A percentile compares a stretch with the other conserved stretches of the same genome.
Conservation (phyloP, 2,329 filamentous ascomycete genomes). For the Neonectria faginata region DNA sequence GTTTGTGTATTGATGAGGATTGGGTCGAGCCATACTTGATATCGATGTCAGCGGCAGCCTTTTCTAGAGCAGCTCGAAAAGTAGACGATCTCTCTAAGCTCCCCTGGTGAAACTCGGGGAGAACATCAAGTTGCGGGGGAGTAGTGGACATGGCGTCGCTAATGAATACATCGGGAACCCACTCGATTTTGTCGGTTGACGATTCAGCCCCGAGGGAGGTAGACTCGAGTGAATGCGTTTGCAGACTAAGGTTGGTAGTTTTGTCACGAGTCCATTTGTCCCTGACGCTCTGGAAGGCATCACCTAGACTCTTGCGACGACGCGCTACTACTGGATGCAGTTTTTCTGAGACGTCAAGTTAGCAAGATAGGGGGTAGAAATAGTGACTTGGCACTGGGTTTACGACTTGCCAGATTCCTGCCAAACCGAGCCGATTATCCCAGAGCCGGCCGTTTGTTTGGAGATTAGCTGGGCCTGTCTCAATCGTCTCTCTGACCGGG, state of each 20-base stretch:
- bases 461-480: not conserved
- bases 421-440: not conserved
- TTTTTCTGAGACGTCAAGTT: not conserved
- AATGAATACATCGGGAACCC: not conserved
- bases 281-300: conserved; percentile 46
- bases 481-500: not conserved
- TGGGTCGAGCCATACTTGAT: conserved; percentile 41
- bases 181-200: not conserved
- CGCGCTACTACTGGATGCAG: conserved; percentile 12
- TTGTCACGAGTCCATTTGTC: conserved; percentile 44
- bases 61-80: conserved; percentile 47
- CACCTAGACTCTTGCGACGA: conserved; percentile 47
- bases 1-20: conserved; percentile 6
- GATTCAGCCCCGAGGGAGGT: not conserved
- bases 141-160: conserved; percentile 11
- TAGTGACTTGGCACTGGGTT: not conserved
- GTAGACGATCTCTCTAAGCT: conserved; percentile 45
- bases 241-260: conserved; percentile 6
- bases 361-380: not conserved
- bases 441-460: not conserved
- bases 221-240: not conserved
- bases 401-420: not conserved
- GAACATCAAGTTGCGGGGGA: conserved; percentile 47
- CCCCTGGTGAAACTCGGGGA: conserved; percentile 42
- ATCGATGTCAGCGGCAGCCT: conserved; percentile 47